phyloP scores from a whole-genome alignment of 2,329 filamentous ascomycete species.

The Fusarium pseudograminearum region DNA sequence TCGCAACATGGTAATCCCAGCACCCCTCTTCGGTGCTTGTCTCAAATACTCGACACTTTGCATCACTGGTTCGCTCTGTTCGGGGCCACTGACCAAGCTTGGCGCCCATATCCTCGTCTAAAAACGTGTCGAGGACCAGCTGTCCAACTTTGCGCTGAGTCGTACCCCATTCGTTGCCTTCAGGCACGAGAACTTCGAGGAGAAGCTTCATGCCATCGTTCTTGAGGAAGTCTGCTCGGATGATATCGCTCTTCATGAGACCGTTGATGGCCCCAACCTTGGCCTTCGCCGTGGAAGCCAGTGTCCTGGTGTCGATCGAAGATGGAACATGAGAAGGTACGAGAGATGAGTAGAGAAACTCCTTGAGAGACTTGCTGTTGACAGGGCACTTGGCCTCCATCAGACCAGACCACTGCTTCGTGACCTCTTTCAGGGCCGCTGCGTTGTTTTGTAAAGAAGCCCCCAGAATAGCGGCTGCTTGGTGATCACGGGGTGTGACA shows the following conservation, averaged over 20 bases:
- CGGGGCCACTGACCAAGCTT: conserved; percentile 67
- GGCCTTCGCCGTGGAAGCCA: conserved; percentile 51
- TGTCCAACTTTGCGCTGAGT: conserved; percentile 67
- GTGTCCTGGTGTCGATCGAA: conserved; percentile 41
- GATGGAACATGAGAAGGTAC: conserved; percentile 48
- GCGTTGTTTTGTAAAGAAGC: conserved; percentile 74
- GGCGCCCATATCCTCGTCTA: conserved; percentile 74
- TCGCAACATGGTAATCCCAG: conserved; percentile 67
- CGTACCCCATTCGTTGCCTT: conserved; percentile 61
- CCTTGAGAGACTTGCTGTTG: conserved; percentile 49
- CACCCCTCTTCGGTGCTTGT: conserved; percentile 62
- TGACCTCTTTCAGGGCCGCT: conserved; percentile 66
- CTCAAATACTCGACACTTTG: conserved; percentile 52
- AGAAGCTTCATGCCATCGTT: conserved; percentile 66
- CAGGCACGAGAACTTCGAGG: conserved; percentile 63
- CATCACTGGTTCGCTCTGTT: conserved; percentile 50
- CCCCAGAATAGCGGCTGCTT: conserved; percentile 69
- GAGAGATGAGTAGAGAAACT: conserved; percentile 58
- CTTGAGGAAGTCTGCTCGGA: conserved; percentile 68
- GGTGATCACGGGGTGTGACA: conserved; percentile 57
- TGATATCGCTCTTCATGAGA: conserved; percentile 65
- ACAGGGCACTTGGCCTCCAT: conserved; percentile 55
- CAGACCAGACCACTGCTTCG: conserved; percentile 60
- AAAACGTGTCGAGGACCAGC: conserved; percentile 72
- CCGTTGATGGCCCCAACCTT: conserved; percentile 66